These are phyloP conservation scores for Fragilaria crotonensis DNA, from an alignment of 108 stramenopile genomes.

Conservation along the genomic window DNA sequence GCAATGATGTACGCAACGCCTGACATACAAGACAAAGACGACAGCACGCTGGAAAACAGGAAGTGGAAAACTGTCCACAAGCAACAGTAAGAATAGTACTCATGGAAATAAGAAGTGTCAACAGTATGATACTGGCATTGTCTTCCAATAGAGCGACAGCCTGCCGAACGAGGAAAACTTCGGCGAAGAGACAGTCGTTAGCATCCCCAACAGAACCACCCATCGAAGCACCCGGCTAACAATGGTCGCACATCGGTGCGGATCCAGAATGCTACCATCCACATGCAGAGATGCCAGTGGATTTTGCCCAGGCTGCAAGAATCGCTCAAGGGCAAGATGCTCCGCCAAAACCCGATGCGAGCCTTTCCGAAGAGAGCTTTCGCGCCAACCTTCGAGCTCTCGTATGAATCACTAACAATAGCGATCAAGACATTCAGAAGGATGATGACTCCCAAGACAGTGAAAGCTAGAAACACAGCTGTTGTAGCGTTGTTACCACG, in stretches of 20 bases:
- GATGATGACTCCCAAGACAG: constrained; percentile 28
- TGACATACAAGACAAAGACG: neutral
- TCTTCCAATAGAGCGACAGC: neutral
- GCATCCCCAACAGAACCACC: neutral
- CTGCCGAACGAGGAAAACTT: neutral
- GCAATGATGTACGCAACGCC: neutral
- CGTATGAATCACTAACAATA: constrained; percentile 21
- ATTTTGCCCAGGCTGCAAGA: neutral
- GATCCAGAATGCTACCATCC: neutral
- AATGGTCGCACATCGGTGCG: neutral
- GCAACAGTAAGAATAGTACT: neutral
- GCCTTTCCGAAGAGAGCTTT: constrained; percentile 15
- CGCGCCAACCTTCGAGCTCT: constrained; percentile 6
- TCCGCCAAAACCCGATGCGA: constrained; percentile 14
- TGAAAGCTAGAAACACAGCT: constrained; percentile 21
- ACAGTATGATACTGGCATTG: neutral
- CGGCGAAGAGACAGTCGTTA: neutral
- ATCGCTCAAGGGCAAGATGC: constrained; percentile 13
- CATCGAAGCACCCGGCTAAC: neutral
- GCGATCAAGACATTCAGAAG: constrained; percentile 45
- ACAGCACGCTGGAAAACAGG: neutral
- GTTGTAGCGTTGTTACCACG: constrained; percentile 2
- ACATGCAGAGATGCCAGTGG: neutral
- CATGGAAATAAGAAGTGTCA: neutral
- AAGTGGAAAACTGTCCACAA: constrained; percentile 1